Conservation (phyloP, 2,329 filamentous ascomycete species). For the Emericellopsis cladophorae region DNA sequence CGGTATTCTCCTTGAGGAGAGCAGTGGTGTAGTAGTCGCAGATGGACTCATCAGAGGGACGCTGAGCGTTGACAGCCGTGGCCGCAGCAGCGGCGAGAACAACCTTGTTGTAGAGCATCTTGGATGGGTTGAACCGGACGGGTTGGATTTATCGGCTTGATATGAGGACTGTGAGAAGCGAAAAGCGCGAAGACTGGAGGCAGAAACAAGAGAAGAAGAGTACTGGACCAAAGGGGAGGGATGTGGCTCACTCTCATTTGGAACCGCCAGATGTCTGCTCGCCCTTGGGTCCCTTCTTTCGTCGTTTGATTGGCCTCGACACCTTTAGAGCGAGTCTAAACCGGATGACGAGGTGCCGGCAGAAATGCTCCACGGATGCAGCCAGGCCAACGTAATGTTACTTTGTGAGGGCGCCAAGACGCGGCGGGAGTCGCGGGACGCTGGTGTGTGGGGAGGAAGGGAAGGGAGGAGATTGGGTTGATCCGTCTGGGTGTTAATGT, state of each 20-base stretch:
- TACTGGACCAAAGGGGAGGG: neutral
- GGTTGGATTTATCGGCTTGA: neutral
- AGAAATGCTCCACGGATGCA: neutral
- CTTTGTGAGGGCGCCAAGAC: neutral
- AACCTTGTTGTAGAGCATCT: conserved; percentile 11
- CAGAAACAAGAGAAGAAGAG: neutral
- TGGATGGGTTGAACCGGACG: conserved; percentile 3
- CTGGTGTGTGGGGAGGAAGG: neutral
- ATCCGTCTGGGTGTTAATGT: neutral
- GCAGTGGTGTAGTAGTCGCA: conserved; percentile 53
- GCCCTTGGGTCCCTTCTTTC: neutral
- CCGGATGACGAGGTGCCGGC: neutral
- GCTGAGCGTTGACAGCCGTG: conserved; percentile 22
- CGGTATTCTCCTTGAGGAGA: conserved; percentile 45
- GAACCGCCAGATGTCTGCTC: neutral
- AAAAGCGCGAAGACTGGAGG: too few species aligned
- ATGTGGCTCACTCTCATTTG: neutral
- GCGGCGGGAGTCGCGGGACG: neutral
- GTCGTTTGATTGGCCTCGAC: neutral
- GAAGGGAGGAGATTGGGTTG: neutral
- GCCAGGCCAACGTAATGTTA: neutral
- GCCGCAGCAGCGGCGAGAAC: conserved; percentile 9
- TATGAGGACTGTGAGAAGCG: neutral
- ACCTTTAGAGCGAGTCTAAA: neutral
- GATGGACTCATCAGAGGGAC: conserved; percentile 35